Evolutionary conservation across 306 rosid species (phyloP), one percentile per base, ranked within the genome.

Genomic region (Lotus japonicus): DNA sequence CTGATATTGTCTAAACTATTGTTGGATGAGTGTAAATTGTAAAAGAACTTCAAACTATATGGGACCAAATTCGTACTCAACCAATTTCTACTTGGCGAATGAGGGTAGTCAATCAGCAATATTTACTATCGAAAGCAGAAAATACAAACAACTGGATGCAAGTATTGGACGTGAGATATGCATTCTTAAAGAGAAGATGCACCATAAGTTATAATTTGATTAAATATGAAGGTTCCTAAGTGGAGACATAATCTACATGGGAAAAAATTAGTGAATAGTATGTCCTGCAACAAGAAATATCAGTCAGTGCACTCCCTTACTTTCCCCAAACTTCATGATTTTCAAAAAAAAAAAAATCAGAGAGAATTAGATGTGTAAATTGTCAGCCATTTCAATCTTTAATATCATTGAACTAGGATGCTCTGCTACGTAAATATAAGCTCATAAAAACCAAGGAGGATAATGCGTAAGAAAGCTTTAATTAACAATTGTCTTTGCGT

Each of bases 391-490:
- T 71, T 71, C 58, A 50, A 19, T 59, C 62, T 50, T 35, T 35
- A 41, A 71, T 9, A 9, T 57, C 13, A 64, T 33, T 49, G 55
- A 50, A 61, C 15, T 50, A 51, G 46, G 11, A 62, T 33, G 36
- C 77, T 38, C n/a, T 23, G 35, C 19, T 57, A 49, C 17, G 76
- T 60, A 58, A 60, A 66, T 18, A 13, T 60, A 55, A 36, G n/a
- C 7, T 43, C 31, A 15, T 11, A 38, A 50, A 57, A 57, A 16
- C 18, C 19, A 56, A 68, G 26, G 13, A 71, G 66, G 52, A 73
- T 57, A 46, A 73, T 58, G 58, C 41, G 56, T 11, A 55, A 41
- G 45, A 67, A 23, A 64, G 35, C 14, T 28, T 45, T 7, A 49
- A 65, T 45, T 7, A 49, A 65, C 48, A 55, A 43, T 4, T 43